A percentile compares a stretch with the other conserved stretches of the same genome.
Conservation (phyloP, 345 rosid genomes). For the Linum tenue region DNA sequence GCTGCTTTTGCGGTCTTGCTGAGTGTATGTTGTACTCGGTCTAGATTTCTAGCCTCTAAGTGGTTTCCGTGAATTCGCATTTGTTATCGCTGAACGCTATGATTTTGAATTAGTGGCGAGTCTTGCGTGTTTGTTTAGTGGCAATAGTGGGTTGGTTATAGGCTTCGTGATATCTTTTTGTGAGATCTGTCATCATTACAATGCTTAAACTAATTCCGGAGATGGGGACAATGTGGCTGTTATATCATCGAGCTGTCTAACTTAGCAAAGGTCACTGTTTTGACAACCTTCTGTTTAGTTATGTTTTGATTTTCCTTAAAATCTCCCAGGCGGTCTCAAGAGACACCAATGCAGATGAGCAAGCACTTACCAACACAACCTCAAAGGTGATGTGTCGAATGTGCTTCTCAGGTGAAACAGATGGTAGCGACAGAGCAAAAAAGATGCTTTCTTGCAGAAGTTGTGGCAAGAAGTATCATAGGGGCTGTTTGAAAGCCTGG, state of each 20-base stretch:
- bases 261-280: neutral
- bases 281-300: neutral
- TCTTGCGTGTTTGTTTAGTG: no score
- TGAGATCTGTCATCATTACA: no score
- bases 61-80: neutral
- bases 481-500: slow-evolving; percentile 86
- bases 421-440: slow-evolving; percentile 76
- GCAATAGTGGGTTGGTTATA: no score
- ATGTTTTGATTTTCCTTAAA: neutral
- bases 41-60: neutral
- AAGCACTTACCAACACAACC: slow-evolving; percentile 25
- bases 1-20: neutral
- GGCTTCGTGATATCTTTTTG: no score
- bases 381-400: slow-evolving; percentile 62
- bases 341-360: slow-evolving; percentile 49
- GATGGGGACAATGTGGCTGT: neutral
- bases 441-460: slow-evolving; percentile 80
- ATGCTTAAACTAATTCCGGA: no score
- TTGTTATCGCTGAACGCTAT: neutral
- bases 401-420: slow-evolving; percentile 76
- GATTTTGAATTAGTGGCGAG: neutral
- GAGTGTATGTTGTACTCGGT: neutral
- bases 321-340: slow-evolving; percentile 35
- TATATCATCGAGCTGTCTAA: neutral
- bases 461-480: slow-evolving; percentile 93